phyloP scores from a whole-genome alignment of 2,329 filamentous ascomycete genomes.

The Juglanconis juglandina region DNA sequence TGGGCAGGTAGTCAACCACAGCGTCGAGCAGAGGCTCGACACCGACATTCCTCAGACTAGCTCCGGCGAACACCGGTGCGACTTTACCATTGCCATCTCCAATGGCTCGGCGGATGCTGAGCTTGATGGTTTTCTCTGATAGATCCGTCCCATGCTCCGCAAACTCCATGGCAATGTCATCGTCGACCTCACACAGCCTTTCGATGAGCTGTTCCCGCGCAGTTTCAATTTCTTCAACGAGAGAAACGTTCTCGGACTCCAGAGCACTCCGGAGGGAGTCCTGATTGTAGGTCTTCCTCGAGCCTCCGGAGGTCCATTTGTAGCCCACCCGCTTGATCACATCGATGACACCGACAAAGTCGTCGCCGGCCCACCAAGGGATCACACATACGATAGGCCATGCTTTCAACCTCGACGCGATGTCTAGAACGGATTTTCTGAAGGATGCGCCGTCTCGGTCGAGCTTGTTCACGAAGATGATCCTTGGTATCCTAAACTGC shows the following conservation, averaged over 20 bases:
- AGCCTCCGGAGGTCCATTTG: slow-evolving; percentile 57
- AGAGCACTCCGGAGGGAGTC: slow-evolving; percentile 31
- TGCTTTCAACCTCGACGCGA: slow-evolving; percentile 72
- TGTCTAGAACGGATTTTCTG: slow-evolving; percentile 78
- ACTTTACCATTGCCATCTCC: slow-evolving; percentile 65
- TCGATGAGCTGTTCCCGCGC: slow-evolving; percentile 80
- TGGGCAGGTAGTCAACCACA: slow-evolving; percentile 81
- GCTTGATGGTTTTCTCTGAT: slow-evolving; percentile 61
- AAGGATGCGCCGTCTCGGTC: slow-evolving; percentile 82
- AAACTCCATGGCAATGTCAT: slow-evolving; percentile 79
- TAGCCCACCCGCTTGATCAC: slow-evolving; percentile 72
- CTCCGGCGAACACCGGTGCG: slow-evolving; percentile 84
- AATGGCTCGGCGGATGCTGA: slow-evolving; percentile 71
- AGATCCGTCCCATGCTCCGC: slow-evolving; percentile 76
- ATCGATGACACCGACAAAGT: slow-evolving; percentile 81
- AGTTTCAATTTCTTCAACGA: slow-evolving; percentile 65
- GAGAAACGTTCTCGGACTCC: slow-evolving; percentile 52
- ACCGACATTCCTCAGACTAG: slow-evolving; percentile 90
- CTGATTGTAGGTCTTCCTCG: slow-evolving; percentile 27
- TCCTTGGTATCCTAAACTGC: slow-evolving; percentile 77
- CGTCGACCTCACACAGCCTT: slow-evolving; percentile 82
- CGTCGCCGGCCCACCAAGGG: slow-evolving; percentile 85
- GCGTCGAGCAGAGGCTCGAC: slow-evolving; percentile 89
- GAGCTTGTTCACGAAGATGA: slow-evolving; percentile 81
- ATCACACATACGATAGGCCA: slow-evolving; percentile 94